A percentile compares a stretch with the other conserved stretches of the same genome.
Conservation (phyloP, 192 early-diverging fungal species). For the Allomyces arbusculus region DNA sequence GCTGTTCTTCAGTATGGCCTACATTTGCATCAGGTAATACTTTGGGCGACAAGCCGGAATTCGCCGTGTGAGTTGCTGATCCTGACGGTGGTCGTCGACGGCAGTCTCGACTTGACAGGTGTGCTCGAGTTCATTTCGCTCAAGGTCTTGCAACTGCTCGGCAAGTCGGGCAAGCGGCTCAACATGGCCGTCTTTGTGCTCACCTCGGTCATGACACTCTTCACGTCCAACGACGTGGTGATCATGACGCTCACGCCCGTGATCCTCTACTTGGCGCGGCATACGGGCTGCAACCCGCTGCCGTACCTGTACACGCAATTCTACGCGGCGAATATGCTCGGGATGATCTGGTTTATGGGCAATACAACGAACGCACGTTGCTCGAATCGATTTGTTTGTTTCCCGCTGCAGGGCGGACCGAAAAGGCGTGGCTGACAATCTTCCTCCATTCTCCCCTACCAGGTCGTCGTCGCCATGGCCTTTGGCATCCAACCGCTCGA, state of each 20-base stretch:
- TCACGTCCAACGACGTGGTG: constrained; percentile 70
- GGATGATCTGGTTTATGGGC: too few relatives aligned
- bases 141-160: constrained; percentile 43
- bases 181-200: constrained; percentile 51
- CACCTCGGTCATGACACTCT: constrained; percentile 43
- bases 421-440: too few relatives aligned
- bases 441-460: constrained; percentile 6
- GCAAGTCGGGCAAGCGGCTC: constrained; percentile 28
- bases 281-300: constrained; percentile 33
- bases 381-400: neutral
- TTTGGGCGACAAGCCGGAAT: too few relatives aligned
- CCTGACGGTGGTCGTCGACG: too few relatives aligned
- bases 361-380: constrained; percentile 10
- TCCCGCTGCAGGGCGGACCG: too few relatives aligned
- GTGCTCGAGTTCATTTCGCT: constrained; percentile 57
- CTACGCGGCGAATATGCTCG: constrained; percentile 32
- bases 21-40: constrained; percentile 56
- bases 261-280: constrained; percentile 47
- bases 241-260: constrained; percentile 65
- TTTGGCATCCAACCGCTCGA: constrained; percentile 46
- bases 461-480: constrained; percentile 64
- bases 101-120: constrained; percentile 50
- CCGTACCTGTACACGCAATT: constrained; percentile 62
- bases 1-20: constrained; percentile 61
- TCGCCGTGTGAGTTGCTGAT: too few relatives aligned